Evolutionary conservation across 331 rosid genomes (phyloP), one percentile per base, ranked within the genome.

Genomic region (Acacia concinna): DNA sequence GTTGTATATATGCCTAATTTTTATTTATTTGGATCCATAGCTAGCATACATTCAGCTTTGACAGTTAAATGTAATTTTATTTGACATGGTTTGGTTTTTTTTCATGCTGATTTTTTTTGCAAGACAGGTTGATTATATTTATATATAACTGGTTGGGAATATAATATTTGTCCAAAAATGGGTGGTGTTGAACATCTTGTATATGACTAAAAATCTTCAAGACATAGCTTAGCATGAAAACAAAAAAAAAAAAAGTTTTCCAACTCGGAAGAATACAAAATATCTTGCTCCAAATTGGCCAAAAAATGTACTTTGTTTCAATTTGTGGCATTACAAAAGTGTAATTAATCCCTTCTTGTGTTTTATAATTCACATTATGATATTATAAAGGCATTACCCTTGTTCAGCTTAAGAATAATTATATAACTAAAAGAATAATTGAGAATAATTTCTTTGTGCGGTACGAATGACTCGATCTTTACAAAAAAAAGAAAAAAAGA

Each of bases 1-100:
- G 47, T 27, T 86, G 84, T 85, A 81, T 47, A 73, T 75, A 80
- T 71, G 52, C 56, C 68, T 78, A 67, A 81, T 72, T 68, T 34
- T 10, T 57, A 79, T 27, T 56, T 65, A 13, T 66, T 66, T 82
- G 72, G 84, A 83, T 68, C 83, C 74, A 21, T 68, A 77, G 85
- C 78, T 76, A 68, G 80, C 66, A 71, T 41, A 32, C 77, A 40
- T 77, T 83, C 77, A 74, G 71, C 66, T 56, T 79, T 59, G 86
- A 76, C 43, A 7, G 67, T 71, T 40, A 41, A 73, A 68, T 62
- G 82, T 74, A 60, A 68, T 59, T 57, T 85, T 30, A 60, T 43
- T n/a, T 17, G 85, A 86, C 81, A 59, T 79, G 75, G 35, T 67
- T 71, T 66, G 4, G 4, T 73, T 67, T 71, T 73, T 38, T 41